Conservation (phyloP, 2,329 filamentous ascomycete genomes). For the Xylaria sp. region DNA sequence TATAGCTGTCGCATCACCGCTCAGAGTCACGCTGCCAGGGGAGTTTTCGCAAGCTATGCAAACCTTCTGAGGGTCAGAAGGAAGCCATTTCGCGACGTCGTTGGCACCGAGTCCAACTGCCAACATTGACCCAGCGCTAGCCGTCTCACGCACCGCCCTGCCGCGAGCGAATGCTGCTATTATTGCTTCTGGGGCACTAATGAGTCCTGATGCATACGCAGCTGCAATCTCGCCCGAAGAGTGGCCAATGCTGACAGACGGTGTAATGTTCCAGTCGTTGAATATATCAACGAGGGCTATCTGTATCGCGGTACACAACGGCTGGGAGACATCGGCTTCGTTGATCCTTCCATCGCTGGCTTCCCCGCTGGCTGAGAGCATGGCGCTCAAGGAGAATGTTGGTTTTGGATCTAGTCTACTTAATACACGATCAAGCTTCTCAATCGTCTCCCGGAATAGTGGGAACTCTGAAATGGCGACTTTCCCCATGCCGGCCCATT, state of each 20-base stretch:
- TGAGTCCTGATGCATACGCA: constrained; percentile 51
- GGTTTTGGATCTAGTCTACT: constrained; percentile 31
- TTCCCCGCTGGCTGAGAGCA: constrained; percentile 27
- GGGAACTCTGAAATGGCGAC: constrained; percentile 37
- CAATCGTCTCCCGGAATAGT: constrained; percentile 30
- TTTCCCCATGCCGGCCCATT: constrained; percentile 48
- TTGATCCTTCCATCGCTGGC: constrained; percentile 27
- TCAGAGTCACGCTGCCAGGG: constrained; percentile 58
- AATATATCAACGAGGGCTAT: constrained; percentile 56
- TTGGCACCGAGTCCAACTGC: constrained; percentile 48
- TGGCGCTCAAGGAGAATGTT: constrained; percentile 30
- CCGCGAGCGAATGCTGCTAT: constrained; percentile 44
- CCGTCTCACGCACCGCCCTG: constrained; percentile 28
- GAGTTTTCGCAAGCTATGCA: constrained; percentile 53
- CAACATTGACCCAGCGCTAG: constrained; percentile 47
- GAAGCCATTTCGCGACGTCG: constrained; percentile 42
- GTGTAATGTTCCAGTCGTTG: constrained; percentile 51
- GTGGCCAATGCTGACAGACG: constrained; percentile 53
- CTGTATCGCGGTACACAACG: constrained; percentile 59
- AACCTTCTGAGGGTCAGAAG: constrained; percentile 37
- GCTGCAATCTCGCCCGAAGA: constrained; percentile 58
- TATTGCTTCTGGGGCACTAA: constrained; percentile 45
- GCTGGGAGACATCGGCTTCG: constrained; percentile 45
- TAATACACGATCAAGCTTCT: constrained; percentile 34
- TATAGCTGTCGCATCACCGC: constrained; percentile 58